Conservation (phyloP, 202 grass and related monocot genomes). For the Alloteropsis angusta region DNA sequence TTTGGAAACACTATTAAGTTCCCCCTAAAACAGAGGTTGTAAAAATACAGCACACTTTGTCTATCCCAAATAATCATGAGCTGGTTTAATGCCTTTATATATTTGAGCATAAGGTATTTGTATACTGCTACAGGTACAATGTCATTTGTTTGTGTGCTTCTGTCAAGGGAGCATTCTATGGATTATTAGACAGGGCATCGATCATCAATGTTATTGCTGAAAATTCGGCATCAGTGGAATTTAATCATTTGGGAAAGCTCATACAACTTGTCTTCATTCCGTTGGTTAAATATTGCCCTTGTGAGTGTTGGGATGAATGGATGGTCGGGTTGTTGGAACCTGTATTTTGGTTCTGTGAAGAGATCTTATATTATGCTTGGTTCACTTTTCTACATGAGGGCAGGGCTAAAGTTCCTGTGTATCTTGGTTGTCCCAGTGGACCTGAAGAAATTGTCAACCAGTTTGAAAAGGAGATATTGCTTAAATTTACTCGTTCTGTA, state of each 20-base stretch:
- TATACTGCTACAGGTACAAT: not conserved
- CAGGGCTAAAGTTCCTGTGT: constrained; percentile 28
- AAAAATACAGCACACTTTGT: not conserved
- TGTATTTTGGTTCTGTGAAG: constrained; percentile 38
- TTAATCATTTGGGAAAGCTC: not conserved
- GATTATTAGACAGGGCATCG: not conserved
- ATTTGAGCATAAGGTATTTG: not conserved
- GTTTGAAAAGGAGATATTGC: constrained; percentile 45
- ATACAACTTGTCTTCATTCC: not conserved
- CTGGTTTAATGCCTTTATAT: not conserved
- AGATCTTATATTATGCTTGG: constrained; percentile 43
- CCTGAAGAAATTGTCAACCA: constrained; percentile 45
- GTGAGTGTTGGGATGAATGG: constrained; percentile 38
- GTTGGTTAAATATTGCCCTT: constrained; percentile 24
- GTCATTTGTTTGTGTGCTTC: not conserved
- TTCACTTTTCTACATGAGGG: constrained; percentile 40
- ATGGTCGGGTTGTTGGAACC: constrained; percentile 32
- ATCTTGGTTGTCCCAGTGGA: constrained; percentile 44
- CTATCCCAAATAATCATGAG: not conserved
- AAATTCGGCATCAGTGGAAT: not conserved
- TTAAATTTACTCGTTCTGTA: constrained; percentile 49
- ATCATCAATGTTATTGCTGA: not conserved
- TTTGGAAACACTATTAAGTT: not conserved
- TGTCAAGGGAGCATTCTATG: not conserved
- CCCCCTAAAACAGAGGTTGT: not conserved